These are phyloP conservation scores for Coprinopsis sp. DNA, from an alignment of 768 basidiomycete genomes.

Conservation along the genomic window DNA sequence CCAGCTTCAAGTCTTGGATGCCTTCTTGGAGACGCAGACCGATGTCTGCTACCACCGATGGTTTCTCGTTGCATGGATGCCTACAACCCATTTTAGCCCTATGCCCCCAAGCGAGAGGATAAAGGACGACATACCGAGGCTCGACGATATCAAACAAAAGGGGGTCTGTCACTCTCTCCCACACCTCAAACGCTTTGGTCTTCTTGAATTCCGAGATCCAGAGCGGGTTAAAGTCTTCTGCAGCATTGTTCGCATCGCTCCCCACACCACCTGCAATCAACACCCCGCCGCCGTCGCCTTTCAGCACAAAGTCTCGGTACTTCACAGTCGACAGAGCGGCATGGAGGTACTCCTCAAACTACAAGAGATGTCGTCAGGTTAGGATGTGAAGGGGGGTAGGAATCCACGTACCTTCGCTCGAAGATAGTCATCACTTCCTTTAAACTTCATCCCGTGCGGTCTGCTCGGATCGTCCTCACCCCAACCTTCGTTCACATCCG, in stretches of 20 bases:
- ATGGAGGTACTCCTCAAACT: constrained; percentile 94
- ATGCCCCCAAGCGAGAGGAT: not conserved
- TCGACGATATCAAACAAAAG: constrained; percentile 94
- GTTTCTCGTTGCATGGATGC: constrained; percentile 91
- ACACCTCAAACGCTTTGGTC: constrained; percentile 84
- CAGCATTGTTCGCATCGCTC: constrained; percentile 51
- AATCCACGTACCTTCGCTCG: constrained; percentile 61
- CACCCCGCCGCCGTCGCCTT: constrained; percentile 57
- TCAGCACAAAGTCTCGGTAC: constrained; percentile 80
- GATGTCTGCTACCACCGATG: constrained; percentile 85
- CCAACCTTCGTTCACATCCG: constrained; percentile 82
- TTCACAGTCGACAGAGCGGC: constrained; percentile 85
- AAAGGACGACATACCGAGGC: constrained; percentile 54
- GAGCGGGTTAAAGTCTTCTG: constrained; percentile 78
- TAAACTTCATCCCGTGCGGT: constrained; percentile 71
- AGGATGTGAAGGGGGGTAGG: not conserved
- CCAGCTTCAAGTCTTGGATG: constrained; percentile 87
- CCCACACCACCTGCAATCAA: constrained; percentile 66
- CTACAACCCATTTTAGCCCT: no score
- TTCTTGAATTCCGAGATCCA: constrained; percentile 88
- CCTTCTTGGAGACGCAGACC: constrained; percentile 90
- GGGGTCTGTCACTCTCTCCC: constrained; percentile 89
- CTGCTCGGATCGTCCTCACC: constrained; percentile 56
- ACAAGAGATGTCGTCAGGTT: not conserved
- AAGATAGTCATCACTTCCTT: constrained; percentile 94